Conservation (phyloP, 352 stramenopile species). For the Globisporangium recalcitrans region DNA sequence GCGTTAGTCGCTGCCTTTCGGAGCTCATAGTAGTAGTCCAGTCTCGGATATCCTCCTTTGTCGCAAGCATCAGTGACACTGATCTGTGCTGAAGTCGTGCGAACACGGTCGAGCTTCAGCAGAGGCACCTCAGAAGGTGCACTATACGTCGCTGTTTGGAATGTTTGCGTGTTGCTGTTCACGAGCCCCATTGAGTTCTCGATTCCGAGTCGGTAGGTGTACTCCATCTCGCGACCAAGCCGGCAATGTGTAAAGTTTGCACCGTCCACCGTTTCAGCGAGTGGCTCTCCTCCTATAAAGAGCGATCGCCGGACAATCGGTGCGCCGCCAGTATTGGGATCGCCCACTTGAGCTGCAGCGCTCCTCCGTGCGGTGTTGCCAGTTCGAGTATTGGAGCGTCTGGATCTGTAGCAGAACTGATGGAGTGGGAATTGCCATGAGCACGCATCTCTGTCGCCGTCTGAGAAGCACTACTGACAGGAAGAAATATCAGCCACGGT, state of each 20-base stretch:
- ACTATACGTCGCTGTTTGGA: conserved; percentile 19
- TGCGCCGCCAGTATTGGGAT: conserved; percentile 35
- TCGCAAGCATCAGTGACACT: conserved; percentile 28
- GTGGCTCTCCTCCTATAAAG: conserved; percentile 20
- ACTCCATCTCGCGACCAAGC: conserved; percentile 19
- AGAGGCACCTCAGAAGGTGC: conserved; percentile 16
- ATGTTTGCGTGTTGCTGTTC: conserved; percentile 19
- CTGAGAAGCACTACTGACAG: background rate
- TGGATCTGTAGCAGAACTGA: conserved; percentile 22
- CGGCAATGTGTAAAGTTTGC: conserved; percentile 33
- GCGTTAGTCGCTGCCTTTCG: conserved; percentile 3
- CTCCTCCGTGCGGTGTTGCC: conserved; percentile 23
- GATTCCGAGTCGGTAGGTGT: conserved; percentile 40
- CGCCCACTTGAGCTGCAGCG: conserved; percentile 28
- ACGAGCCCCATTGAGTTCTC: conserved; percentile 35
- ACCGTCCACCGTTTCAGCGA: conserved; percentile 20
- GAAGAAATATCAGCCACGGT: background rate
- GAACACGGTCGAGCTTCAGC: conserved; percentile 13
- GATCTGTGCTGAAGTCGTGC: conserved; percentile 16
- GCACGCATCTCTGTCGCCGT: background rate
- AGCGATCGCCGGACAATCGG: conserved; percentile 35
- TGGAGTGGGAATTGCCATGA: conserved; percentile 3
- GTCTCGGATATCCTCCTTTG: conserved; percentile 17
- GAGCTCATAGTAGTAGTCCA: conserved; percentile 11
- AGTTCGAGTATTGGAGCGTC: conserved; percentile 23